phyloP scores from a whole-genome alignment of 2,329 filamentous ascomycete species.

The Talaromyces sp. region DNA sequence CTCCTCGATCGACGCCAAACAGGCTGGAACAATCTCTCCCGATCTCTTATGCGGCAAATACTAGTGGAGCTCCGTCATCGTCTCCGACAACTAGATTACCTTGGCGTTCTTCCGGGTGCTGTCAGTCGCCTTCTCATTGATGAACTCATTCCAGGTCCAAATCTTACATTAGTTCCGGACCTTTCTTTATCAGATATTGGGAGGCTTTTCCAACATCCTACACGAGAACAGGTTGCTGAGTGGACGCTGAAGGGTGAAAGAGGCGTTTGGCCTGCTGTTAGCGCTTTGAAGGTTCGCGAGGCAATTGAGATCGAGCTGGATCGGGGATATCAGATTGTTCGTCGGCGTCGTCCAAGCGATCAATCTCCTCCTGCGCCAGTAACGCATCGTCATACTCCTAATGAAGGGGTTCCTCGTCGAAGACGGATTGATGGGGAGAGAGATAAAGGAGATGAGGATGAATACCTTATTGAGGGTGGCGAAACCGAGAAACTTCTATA shows the following conservation, averaged over 20 bases:
- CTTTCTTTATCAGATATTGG: slow-evolving; percentile 73
- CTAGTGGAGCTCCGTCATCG: slow-evolving; percentile 79
- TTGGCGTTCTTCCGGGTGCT: slow-evolving; percentile 70
- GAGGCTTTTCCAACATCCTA: slow-evolving; percentile 80
- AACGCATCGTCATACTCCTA: slow-evolving; percentile 26
- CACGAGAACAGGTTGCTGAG: slow-evolving; percentile 72
- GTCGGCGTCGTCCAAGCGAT: slow-evolving; percentile 48
- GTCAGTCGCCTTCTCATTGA: slow-evolving; percentile 79
- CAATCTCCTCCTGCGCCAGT: slow-evolving; percentile 13
- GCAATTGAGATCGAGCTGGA: slow-evolving; percentile 88
- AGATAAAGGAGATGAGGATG: slow-evolving; percentile 13
- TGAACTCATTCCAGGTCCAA: slow-evolving; percentile 76
- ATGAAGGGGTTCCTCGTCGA: slow-evolving; percentile 32
- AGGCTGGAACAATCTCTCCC: slow-evolving; percentile 60
- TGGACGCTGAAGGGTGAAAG: slow-evolving; percentile 85
- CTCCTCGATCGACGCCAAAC: slow-evolving; percentile 65
- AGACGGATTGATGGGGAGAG: slow-evolving; percentile 27
- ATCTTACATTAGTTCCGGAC: slow-evolving; percentile 80
- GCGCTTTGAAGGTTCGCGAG: slow-evolving; percentile 78
- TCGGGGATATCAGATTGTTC: slow-evolving; percentile 77
- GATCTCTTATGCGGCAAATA: slow-evolving; percentile 65
- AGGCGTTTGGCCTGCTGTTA: slow-evolving; percentile 88
- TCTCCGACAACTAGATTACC: slow-evolving; percentile 75
- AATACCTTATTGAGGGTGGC: neutral
- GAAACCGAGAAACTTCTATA: no score